Percentiles rank a stretch among this genome's conserved stretches.
phyloP scores from a whole-genome alignment of 352 stramenopile species.

The Phytopythium litorale region DNA sequence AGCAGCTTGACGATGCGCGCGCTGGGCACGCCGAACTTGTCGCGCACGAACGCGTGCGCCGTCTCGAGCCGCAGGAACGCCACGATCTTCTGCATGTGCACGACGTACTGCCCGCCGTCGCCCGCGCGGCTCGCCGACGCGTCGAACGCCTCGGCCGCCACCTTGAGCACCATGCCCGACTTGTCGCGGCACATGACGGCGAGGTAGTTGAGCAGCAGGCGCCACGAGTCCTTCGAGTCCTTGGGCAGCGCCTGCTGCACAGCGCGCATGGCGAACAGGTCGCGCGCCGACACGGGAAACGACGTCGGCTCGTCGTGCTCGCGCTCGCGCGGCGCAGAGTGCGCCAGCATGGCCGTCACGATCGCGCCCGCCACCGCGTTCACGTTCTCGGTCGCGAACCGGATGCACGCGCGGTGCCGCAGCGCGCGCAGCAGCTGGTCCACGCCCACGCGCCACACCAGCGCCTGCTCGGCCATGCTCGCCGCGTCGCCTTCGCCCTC shows the following conservation, averaged over 20 bases:
- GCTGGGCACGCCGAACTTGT: constrained; percentile 77
- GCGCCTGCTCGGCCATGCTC: constrained; percentile 55
- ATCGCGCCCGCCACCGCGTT: constrained; percentile 80
- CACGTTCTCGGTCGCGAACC: constrained; percentile 82
- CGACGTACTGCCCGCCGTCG: constrained; percentile 84
- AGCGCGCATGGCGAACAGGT: constrained; percentile 64
- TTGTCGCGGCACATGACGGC: constrained; percentile 89
- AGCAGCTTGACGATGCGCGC: constrained; percentile 82
- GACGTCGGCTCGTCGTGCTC: constrained; percentile 80
- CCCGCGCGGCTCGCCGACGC: constrained; percentile 43
- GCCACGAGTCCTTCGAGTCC: constrained; percentile 80
- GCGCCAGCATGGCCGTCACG: constrained; percentile 71
- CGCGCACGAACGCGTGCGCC: constrained; percentile 74
- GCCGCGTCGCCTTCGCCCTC: constrained; percentile 27
- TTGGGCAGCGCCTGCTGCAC: constrained; percentile 71
- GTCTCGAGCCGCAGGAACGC: constrained; percentile 74
- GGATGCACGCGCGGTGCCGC: constrained; percentile 74
- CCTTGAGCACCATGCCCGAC: constrained; percentile 86
- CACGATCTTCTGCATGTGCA: constrained; percentile 89
- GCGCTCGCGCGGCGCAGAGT: constrained; percentile 79
- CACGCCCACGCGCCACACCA: constrained; percentile 79
- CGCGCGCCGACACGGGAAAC: constrained; percentile 67
- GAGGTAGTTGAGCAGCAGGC: constrained; percentile 85
- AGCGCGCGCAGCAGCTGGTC: constrained; percentile 80
- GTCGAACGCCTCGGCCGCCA: constrained; percentile 66